Evolutionary conservation across 2,329 filamentous ascomycete species (phyloP), one percentile per base, ranked within the genome.

Genomic region (Aspergillus amoenus): DNA sequence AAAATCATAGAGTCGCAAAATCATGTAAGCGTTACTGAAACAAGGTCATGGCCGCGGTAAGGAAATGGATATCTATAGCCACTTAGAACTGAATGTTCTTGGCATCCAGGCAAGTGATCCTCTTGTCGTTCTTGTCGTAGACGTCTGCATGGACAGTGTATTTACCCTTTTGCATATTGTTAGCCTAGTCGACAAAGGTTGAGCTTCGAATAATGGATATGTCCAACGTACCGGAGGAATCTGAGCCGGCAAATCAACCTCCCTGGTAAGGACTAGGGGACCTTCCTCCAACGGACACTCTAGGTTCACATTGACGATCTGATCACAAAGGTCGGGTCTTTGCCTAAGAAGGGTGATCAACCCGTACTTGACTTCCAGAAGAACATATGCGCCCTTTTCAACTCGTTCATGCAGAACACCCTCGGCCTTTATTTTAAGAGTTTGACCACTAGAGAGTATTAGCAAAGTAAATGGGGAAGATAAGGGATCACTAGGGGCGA

Each of bases 111-210:
- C 94, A 99, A 59, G 93, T 96, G 63, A 99, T 89, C 70, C 86
- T 87, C 63, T 87, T 80, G 56, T 84, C 81, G 51, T 95, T 87
- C 59, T 80, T 82, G 64, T 85, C 91, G 76, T 85, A 88, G 48
- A 95, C 93, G 71, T 97, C 90, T 42, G 93, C 94, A 40, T 88
- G 78, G 37, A 99, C 94, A 17, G 84, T 89, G 82, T 97, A 99
- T 70, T 86, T 93, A 72, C 93, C 94, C 91, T 94, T 63, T 42
- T 21, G 17, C 18, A 22, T 30, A 46, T 40, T 50, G 18, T 53
- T n/a, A 21, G 54, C 41, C 62, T 51, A 66, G 47, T 30, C 24
- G 11, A 17, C 9, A 9, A 15, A 13, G n/a, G 12, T 39, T 12
- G 30, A 32, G 3, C 6, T 17, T 37, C 13, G 15, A 21, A n/a